phyloP scores from a whole-genome alignment of 1,284 basidiomycete genomes.

The Macrocystidia cucumis region DNA sequence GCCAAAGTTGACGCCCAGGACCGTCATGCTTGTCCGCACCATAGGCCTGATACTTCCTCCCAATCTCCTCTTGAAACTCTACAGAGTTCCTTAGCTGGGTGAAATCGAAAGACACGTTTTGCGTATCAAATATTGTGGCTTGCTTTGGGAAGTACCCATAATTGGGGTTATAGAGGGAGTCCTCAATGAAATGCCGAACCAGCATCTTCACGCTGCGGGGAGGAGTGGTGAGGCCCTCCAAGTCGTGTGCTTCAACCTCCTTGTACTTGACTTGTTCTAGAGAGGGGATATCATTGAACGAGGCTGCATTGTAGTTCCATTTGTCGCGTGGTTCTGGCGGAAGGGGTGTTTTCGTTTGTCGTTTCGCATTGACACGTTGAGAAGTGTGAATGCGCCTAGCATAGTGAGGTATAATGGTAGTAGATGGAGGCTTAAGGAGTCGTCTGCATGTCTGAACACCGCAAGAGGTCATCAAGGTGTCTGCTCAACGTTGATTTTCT shows the following conservation, averaged over 20 bases:
- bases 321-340: slow-evolving; percentile 34
- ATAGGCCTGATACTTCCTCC: slow-evolving; percentile 67
- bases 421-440: slow-evolving; percentile 16
- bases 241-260: slow-evolving; percentile 68
- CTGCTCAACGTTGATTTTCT: too few species aligned
- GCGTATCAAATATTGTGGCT: slow-evolving; percentile 77
- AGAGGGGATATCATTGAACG: slow-evolving; percentile 39
- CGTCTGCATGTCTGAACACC: slow-evolving; percentile 19
- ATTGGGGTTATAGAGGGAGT: slow-evolving; percentile 92
- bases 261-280: slow-evolving; percentile 46
- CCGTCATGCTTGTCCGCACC: slow-evolving; percentile 57
- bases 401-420: slow-evolving; percentile 10
- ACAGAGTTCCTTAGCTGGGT: slow-evolving; percentile 53
- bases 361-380: slow-evolving; percentile 15
- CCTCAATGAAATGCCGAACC: slow-evolving; percentile 94
- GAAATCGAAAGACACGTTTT: slow-evolving; percentile 70
- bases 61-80: slow-evolving; percentile 80
- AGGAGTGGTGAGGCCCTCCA: slow-evolving; percentile 53
- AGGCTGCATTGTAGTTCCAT: slow-evolving; percentile 65
- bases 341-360: slow-evolving; percentile 10
- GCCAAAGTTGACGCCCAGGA: slow-evolving; percentile 92
- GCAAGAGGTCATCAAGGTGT: slow-evolving; percentile 26
- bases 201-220: slow-evolving; percentile 90
- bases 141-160: slow-evolving; percentile 97
- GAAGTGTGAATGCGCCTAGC: slow-evolving; percentile 13